Evolutionary conservation across 495 filamentous ascomycete species (phyloP).

Genomic region (Hypoxylon rickii): DNA sequence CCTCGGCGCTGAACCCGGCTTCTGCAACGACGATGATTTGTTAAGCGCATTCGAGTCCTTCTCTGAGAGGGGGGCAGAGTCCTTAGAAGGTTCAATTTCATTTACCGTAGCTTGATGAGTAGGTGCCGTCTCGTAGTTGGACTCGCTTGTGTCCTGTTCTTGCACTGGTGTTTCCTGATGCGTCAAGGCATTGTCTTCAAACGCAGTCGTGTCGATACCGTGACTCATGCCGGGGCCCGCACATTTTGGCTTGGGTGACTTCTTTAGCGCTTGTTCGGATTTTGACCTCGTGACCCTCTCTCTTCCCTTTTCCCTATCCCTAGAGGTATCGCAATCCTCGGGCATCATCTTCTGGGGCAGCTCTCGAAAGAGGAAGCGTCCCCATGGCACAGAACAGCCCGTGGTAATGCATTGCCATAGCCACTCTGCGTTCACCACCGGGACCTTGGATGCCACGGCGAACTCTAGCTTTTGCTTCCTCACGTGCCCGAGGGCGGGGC

Average conservation of each 20-base stretch:
- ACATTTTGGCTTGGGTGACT: conserved; percentile 1
- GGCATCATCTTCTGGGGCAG: conserved; percentile 34
- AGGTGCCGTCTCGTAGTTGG: conserved; percentile 37
- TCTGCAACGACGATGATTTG: conserved; percentile 34
- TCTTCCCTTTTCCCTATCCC: no score
- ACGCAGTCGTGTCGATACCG: conserved; percentile 40
- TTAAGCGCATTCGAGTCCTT: conserved; percentile 45
- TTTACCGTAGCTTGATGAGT: conserved; percentile 38
- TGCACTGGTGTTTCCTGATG: background rate
- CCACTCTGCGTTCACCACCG: conserved; percentile 80
- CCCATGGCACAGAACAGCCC: conserved; percentile 44
- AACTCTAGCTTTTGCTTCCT: conserved; percentile 78
- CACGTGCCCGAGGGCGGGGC: conserved; percentile 56
- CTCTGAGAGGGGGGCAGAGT: conserved; percentile 43
- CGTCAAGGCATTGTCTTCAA: conserved; percentile 22
- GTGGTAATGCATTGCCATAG: conserved; percentile 75
- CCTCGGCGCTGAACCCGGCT: conserved; percentile 4
- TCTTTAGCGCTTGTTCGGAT: conserved; percentile 16
- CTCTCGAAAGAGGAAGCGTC: conserved; percentile 43
- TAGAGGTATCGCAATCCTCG: no score
- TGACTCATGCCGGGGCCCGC: conserved; percentile 16
- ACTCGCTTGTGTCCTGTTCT: conserved; percentile 10
- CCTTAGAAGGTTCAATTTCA: conserved; percentile 19
- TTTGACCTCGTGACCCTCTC: conserved; percentile 13
- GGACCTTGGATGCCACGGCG: conserved; percentile 72